Evolutionary conservation across 257 asterid species (phyloP).

Genomic region (Voacanga thouarsii): DNA sequence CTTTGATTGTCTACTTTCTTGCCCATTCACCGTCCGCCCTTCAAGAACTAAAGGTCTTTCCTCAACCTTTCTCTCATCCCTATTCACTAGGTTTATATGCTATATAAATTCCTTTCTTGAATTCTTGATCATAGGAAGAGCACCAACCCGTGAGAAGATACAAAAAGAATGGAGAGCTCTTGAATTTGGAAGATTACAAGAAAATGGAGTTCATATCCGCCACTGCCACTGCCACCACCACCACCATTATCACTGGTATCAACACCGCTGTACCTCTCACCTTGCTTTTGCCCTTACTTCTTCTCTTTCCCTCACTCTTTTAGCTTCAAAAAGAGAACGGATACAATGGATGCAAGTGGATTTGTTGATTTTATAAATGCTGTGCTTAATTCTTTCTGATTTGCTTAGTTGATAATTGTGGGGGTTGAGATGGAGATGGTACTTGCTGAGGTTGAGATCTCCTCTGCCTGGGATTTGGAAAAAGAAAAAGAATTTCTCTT

Average conservation of each 20-base stretch:
- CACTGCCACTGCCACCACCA: no score
- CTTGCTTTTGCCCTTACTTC: background rate
- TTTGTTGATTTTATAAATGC: background rate
- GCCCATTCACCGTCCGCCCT: no score
- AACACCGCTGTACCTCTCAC: no score
- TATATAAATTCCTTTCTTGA: background rate
- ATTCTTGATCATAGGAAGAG: conserved; percentile 50
- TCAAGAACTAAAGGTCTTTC: no score
- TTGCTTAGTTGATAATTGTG: background rate
- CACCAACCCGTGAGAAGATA: conserved; percentile 39
- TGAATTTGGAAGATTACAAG: conserved; percentile 75
- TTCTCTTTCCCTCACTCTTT: background rate
- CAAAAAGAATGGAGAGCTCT: conserved; percentile 45
- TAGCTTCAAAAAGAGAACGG: background rate
- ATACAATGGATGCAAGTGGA: background rate
- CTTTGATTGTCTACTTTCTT: no score
- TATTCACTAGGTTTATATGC: no score
- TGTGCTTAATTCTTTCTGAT: background rate
- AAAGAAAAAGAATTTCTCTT: background rate
- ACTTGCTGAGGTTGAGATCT: background rate
- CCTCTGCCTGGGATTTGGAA: background rate
- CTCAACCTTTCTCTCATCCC: no score
- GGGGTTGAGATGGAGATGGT: background rate
- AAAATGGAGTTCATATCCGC: conserved; percentile 64
- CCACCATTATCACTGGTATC: background rate